phyloP scores from a whole-genome alignment of 177 flowering plant species.

The Vitis hybrid region DNA sequence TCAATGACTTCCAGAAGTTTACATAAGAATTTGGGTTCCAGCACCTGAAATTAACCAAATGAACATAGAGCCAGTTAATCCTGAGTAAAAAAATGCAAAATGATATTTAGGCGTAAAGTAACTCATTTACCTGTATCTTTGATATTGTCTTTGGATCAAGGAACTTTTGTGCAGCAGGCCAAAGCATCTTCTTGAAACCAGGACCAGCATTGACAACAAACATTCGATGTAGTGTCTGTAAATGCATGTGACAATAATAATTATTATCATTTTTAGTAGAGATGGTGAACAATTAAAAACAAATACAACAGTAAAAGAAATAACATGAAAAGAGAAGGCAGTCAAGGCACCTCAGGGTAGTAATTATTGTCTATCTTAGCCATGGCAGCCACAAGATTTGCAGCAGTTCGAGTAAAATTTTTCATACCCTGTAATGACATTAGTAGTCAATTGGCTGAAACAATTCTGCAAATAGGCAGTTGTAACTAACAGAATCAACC shows the following conservation, averaged over 20 bases:
- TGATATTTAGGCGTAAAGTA: neutral
- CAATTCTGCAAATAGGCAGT: neutral
- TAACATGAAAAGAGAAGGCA: too few relatives aligned
- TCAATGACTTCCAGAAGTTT: conserved; percentile 79
- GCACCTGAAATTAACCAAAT: conserved; percentile 47
- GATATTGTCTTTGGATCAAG: conserved; percentile 75
- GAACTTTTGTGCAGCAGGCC: conserved; percentile 84
- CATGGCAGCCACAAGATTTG: conserved; percentile 52
- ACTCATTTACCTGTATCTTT: conserved; percentile 70
- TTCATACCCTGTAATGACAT: conserved; percentile 51
- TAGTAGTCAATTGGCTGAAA: neutral
- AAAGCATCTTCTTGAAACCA: conserved; percentile 85
- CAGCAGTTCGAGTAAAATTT: conserved; percentile 54
- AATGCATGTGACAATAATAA: neutral
- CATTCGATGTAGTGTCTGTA: conserved; percentile 85
- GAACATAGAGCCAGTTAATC: conserved; percentile 1
- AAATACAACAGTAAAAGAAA: neutral
- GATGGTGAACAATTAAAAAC: conserved; percentile 5
- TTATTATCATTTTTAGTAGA: too few relatives aligned
- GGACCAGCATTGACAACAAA: conserved; percentile 91
- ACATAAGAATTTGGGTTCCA: conserved; percentile 64
- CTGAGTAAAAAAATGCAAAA: neutral
- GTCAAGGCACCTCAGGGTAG: conserved; percentile 78
- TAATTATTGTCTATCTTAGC: conserved; percentile 56
- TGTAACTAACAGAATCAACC: neutral